A percentile compares a stretch with the other conserved stretches of the same genome.
Evolutionary conservation across 2,329 filamentous ascomycete species (phyloP).

Genomic region (Colletotrichum sp.): DNA sequence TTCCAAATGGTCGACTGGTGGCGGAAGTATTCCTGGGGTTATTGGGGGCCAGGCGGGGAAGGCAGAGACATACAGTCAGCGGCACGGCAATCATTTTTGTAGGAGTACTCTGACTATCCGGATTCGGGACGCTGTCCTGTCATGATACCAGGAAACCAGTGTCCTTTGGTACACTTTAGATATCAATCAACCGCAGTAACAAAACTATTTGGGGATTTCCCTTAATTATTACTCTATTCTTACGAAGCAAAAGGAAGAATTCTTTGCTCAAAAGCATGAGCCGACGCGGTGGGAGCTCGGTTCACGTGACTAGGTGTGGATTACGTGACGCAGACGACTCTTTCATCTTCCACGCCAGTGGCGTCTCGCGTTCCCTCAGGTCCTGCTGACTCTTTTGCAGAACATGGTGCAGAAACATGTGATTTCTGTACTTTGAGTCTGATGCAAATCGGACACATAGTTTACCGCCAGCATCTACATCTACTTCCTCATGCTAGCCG

Average conservation of each 20-base stretch:
- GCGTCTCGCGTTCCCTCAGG: not conserved
- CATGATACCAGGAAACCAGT: conserved; percentile 5
- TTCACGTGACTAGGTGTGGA: conserved; percentile 43
- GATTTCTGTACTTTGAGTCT: not conserved
- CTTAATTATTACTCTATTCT: not conserved
- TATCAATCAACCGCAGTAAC: not conserved
- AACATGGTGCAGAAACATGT: not conserved
- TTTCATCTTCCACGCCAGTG: not conserved
- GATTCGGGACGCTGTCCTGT: not conserved
- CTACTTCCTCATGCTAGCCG: not conserved
- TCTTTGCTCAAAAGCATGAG: not conserved
- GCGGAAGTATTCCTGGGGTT: not conserved
- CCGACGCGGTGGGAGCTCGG: not conserved
- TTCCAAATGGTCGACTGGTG: not conserved
- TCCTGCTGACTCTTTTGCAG: not conserved
- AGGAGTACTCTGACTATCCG: not conserved
- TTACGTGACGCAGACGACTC: conserved; percentile 32
- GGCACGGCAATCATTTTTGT: not conserved
- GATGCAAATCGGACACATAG: not conserved
- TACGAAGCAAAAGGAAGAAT: not conserved
- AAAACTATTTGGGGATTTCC: not conserved
- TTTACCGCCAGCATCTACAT: not conserved
- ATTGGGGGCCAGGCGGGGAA: not conserved
- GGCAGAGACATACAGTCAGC: conserved; percentile 10
- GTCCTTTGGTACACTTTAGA: not conserved